phyloP scores from a whole-genome alignment of 2,329 filamentous ascomycete species.

The Xylaria sp. region DNA sequence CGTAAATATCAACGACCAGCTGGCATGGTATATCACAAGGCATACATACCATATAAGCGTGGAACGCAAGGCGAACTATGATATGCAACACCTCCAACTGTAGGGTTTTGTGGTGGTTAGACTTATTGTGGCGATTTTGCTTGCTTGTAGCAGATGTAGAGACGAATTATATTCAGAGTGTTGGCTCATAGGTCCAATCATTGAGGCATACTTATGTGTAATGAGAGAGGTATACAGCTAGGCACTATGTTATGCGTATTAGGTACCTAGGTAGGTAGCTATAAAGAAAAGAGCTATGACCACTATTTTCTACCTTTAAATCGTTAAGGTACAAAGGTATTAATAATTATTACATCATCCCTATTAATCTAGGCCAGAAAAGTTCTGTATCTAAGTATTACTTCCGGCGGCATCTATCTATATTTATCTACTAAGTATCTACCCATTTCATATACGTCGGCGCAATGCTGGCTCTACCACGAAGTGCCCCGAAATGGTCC shows the following conservation, averaged over 20 bases:
- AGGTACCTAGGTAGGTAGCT: too few species aligned
- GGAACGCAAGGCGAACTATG: background rate
- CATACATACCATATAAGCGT: background rate
- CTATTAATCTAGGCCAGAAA: too few species aligned
- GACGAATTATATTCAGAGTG: background rate
- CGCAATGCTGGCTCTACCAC: slow-evolving; percentile 33
- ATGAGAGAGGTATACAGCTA: too few species aligned
- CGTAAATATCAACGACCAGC: background rate
- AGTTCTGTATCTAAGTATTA: too few species aligned
- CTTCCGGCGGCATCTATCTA: too few species aligned
- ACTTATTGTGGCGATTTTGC: background rate
- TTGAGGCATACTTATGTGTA: too few species aligned
- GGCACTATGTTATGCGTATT: too few species aligned
- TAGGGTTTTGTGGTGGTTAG: background rate
- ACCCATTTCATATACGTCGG: background rate
- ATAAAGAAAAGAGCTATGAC: too few species aligned
- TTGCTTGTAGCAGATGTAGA: background rate
- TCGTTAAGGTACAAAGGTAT: too few species aligned
- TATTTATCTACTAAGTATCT: too few species aligned
- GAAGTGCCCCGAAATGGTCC: slow-evolving; percentile 29
- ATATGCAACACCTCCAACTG: background rate
- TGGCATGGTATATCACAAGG: background rate
- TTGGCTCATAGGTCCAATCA: background rate
- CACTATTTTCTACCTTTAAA: too few species aligned
- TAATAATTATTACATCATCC: too few species aligned